Evolutionary conservation across 306 rosid genomes (phyloP), one percentile per base, ranked within the genome.

Genomic region (Urtica urens): DNA sequence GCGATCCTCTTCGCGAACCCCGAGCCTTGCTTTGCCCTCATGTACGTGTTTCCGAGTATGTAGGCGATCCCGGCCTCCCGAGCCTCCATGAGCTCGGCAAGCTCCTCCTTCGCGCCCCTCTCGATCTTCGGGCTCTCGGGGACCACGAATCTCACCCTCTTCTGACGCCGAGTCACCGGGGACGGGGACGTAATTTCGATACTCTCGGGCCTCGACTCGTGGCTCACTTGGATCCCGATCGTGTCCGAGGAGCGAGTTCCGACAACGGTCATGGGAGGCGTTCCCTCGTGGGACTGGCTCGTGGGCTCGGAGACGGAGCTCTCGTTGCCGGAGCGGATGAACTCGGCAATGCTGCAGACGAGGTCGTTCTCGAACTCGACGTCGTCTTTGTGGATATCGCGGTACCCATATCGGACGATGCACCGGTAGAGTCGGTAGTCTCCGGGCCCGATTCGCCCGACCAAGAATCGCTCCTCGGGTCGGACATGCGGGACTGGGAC

Each of bases 371-470:
- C 97, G 38, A 90, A 90, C 64, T 79, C 81, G 0, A 90, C 3
- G 10, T 84, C 97, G 23, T 90, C 95, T 62, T 70, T 72, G 63
- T 84, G 97, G 44, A 90, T 31, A 11, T 90, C 93, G 1, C 82
- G 78, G 58, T 88, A 88, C 20, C 97, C 97, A 34, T 88, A 88
- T 22, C 95, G 74, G 17, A 84, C 97, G 28, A 84, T 70, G 76
- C 97, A 84, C 30, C 94, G 65, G 46, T 78, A 90, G 58, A 90
- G 25, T 42, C 97, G 72, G 72, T 58, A 81, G 16, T 75, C 75
- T 23, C 58, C 68, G 1, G 95, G 93, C 35, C 93, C 95, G 3
- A 84, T 66, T 1, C 64, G 93, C 3, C 95, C 95, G 20, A 90
- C 78, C 2, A 90, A 79, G 62, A 84, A 90, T 58, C 97, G 74